A percentile compares a stretch with the other conserved stretches of the same genome.
Evolutionary conservation across 164 flowering plant genomes (phyloP).

Genomic region (Piper longum): DNA sequence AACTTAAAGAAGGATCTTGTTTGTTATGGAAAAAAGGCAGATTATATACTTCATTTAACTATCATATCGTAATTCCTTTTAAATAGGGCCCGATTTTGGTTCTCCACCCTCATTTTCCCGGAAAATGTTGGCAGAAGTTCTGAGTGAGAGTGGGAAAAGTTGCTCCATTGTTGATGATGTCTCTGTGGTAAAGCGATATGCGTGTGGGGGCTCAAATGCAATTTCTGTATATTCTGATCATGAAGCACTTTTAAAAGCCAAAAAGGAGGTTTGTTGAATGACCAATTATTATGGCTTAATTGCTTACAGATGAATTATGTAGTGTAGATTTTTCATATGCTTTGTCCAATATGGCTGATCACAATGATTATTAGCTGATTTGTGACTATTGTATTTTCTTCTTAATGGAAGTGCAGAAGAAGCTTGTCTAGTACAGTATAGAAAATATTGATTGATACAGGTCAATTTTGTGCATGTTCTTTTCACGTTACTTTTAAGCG

Average conservation of each 20-base stretch:
- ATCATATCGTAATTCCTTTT: neutral
- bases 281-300: neutral
- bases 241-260: slow-evolving; percentile 67
- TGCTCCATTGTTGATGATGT: slow-evolving; percentile 74
- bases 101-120: slow-evolving; percentile 48
- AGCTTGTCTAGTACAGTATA: too few species aligned
- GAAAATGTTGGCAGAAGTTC: slow-evolving; percentile 59
- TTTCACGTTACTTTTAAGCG: too few species aligned
- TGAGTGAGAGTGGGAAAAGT: slow-evolving; percentile 59
- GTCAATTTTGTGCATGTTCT: too few species aligned
- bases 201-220: slow-evolving; percentile 65
- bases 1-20: too few species aligned
- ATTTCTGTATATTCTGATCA: slow-evolving; percentile 80
- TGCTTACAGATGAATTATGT: neutral
- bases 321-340: neutral
- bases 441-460: too few species aligned
- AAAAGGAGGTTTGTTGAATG: slow-evolving; percentile 52
- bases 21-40: neutral
- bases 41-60: neutral
- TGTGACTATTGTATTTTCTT: too few species aligned
- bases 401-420: too few species aligned
- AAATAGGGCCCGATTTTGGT: slow-evolving; percentile 85
- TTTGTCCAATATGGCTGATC: neutral
- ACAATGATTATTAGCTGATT: too few species aligned
- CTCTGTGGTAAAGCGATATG: slow-evolving; percentile 73